These are phyloP conservation scores for Parastagonospora avenae DNA, from an alignment of 2,329 filamentous ascomycete species.

Conservation along the genomic window DNA sequence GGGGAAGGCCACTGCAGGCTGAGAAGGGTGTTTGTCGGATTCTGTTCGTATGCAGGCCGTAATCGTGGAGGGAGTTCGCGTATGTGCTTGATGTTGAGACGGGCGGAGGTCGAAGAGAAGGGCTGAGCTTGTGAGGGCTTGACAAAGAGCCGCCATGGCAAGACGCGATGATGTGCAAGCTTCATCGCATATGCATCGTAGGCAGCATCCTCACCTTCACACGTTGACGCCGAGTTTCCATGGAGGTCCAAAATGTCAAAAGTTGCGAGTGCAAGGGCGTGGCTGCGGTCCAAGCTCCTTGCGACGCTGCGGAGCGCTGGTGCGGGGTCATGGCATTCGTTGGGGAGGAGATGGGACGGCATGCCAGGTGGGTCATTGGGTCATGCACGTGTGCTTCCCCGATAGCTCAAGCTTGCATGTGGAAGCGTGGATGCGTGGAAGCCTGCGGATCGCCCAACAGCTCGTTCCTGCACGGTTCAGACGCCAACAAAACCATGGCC, in stretches of 20 bases:
- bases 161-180: slow-evolving; percentile 24
- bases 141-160: slow-evolving; percentile 30
- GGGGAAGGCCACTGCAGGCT: slow-evolving; percentile 71
- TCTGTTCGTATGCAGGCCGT: slow-evolving; percentile 55
- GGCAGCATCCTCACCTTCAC: slow-evolving; percentile 17
- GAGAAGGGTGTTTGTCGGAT: slow-evolving; percentile 63
- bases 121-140: slow-evolving; percentile 11
- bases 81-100: slow-evolving; percentile 33
- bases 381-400: slow-evolving; percentile 8
- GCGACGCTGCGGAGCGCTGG: slow-evolving; percentile 6
- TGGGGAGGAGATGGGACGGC: neutral
- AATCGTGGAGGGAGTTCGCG: slow-evolving; percentile 42
- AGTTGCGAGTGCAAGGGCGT: slow-evolving; percentile 12
- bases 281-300: slow-evolving; percentile 10
- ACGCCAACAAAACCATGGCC: slow-evolving; percentile 7
- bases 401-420: neutral
- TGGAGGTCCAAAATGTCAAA: neutral
- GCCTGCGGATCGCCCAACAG: slow-evolving; percentile 17
- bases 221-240: neutral
- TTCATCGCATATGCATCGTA: slow-evolving; percentile 14
- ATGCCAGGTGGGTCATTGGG: slow-evolving; percentile 4
- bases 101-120: slow-evolving; percentile 34
- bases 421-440: slow-evolving; percentile 5
- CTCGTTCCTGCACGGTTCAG: slow-evolving; percentile 12
- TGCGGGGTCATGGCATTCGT: slow-evolving; percentile 4